phyloP scores from a whole-genome alignment of 495 filamentous ascomycete species.

The Xylaria castorea region DNA sequence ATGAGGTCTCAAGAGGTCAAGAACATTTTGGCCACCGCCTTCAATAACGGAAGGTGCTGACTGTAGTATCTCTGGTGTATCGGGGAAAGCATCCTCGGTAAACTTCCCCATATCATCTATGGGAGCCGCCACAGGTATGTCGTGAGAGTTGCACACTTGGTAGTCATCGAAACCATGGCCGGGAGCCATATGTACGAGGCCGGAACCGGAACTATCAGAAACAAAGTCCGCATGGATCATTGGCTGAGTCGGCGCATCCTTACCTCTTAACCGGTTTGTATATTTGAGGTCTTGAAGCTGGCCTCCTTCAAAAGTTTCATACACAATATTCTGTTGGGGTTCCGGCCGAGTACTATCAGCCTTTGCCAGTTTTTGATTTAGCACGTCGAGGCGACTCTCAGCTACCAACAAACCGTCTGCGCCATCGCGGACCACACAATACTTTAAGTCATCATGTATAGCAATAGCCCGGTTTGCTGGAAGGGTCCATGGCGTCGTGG shows the following conservation, averaged over 20 bases:
- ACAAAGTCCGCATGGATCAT: slow-evolving; percentile 87
- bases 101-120: slow-evolving; percentile 83
- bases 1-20: slow-evolving; percentile 62
- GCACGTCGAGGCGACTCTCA: slow-evolving; percentile 64
- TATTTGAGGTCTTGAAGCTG: slow-evolving; percentile 72
- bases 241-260: slow-evolving; percentile 60
- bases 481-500: slow-evolving; percentile 96
- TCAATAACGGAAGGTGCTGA: slow-evolving; percentile 49
- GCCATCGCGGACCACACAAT: slow-evolving; percentile 68
- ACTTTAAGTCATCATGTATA: slow-evolving; percentile 73
- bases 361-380: slow-evolving; percentile 39
- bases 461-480: slow-evolving; percentile 92
- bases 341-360: slow-evolving; percentile 41
- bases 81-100: slow-evolving; percentile 74
- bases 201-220: slow-evolving; percentile 83
- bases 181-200: slow-evolving; percentile 90
- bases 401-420: slow-evolving; percentile 64
- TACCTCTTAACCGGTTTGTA: slow-evolving; percentile 65
- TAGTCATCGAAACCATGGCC: slow-evolving; percentile 98
- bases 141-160: slow-evolving; percentile 70
- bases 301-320: slow-evolving; percentile 66
- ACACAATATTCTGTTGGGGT: slow-evolving; percentile 38
- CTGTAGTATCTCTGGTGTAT: slow-evolving; percentile 63
- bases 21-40: slow-evolving; percentile 70
- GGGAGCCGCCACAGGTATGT: slow-evolving; percentile 75